These are phyloP conservation scores for Backusella luteola DNA, from an alignment of 192 early-diverging fungal species.

Conservation along the genomic window DNA sequence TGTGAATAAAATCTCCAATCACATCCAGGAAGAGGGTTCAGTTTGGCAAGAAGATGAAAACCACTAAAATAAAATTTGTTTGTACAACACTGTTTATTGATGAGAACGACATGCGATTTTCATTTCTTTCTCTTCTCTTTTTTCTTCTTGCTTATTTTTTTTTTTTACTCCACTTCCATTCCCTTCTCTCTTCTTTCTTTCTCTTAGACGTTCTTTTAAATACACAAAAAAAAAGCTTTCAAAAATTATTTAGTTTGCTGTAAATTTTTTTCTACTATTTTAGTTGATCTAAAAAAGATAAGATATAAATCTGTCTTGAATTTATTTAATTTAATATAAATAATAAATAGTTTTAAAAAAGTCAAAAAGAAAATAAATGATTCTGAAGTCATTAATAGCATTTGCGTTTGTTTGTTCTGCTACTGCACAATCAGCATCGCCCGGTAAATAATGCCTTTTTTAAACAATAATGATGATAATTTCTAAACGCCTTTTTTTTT, in stretches of 20 bases:
- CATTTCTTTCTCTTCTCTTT: background rate
- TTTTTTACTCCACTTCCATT: background rate
- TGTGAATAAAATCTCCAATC: background rate
- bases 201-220: background rate
- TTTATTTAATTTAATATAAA: background rate
- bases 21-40: background rate
- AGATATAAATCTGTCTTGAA: background rate
- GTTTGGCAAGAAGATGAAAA: conserved; percentile 1
- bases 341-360: too few species aligned
- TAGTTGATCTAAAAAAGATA: background rate
- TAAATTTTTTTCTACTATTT: background rate
- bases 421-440: background rate
- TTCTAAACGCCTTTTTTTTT: background rate
- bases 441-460: background rate
- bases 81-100: background rate
- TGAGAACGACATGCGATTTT: conserved; percentile 9
- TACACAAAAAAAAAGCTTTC: too few species aligned
- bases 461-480: background rate
- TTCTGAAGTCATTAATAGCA: background rate
- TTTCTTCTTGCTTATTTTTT: background rate
- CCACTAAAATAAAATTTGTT: background rate
- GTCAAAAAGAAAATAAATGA: background rate
- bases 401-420: background rate
- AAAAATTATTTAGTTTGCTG: too few species aligned
- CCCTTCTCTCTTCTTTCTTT: background rate